Conservation (phyloP, 2,329 filamentous ascomycete species). For the Ceratocystis albifundus region DNA sequence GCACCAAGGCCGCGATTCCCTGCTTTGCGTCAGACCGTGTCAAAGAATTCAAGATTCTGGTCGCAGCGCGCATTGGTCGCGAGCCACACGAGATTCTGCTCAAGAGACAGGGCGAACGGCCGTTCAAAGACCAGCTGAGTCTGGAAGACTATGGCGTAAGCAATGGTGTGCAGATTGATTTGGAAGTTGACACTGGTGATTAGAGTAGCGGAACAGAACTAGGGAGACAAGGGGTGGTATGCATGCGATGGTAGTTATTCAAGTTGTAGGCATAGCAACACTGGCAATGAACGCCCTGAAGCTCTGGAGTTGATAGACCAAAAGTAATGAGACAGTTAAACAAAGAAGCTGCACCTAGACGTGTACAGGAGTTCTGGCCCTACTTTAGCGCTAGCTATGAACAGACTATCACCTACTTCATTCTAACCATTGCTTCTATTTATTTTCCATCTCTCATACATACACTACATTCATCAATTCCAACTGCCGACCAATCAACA, state of each 20-base stretch:
- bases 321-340: not conserved
- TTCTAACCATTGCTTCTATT: not conserved
- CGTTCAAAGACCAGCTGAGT: constrained; percentile 83
- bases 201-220: constrained; percentile 28
- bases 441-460: not conserved
- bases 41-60: constrained; percentile 79
- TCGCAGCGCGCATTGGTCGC: constrained; percentile 77
- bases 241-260: no score
- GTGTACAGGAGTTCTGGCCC: not conserved
- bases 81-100: constrained; percentile 85
- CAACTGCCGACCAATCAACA: not conserved
- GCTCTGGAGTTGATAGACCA: not conserved
- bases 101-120: constrained; percentile 81
- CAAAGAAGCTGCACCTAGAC: no score
- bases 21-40: constrained; percentile 77
- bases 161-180: constrained; percentile 65
- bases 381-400: not conserved
- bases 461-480: not conserved
- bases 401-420: no score
- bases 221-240: no score
- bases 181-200: constrained; percentile 51
- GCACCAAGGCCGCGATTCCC: constrained; percentile 88
- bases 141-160: constrained; percentile 89
- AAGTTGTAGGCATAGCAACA: not conserved
- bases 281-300: not conserved